phyloP scores from a whole-genome alignment of 306 rosid genomes.

The Pterocarpus santalinus region DNA sequence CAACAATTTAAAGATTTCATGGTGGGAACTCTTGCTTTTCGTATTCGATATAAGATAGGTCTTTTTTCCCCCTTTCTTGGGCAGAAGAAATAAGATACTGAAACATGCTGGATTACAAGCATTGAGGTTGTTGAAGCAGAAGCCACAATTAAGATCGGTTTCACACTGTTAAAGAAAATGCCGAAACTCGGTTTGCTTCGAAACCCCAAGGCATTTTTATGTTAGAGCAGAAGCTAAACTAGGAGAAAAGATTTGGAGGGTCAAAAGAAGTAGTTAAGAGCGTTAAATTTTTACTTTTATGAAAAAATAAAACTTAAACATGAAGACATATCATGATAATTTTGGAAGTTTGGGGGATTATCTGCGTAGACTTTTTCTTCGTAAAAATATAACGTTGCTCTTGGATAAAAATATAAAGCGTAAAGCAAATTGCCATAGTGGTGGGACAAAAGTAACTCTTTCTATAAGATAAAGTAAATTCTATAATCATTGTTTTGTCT shows the following conservation, averaged over 20 bases:
- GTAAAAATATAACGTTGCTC: background rate
- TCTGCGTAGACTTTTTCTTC: background rate
- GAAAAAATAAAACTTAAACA: too few species aligned
- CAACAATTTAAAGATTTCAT: background rate
- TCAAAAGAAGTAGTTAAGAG: background rate
- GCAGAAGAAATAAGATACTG: background rate
- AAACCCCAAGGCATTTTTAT: background rate
- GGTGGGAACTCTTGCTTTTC: conserved; percentile 5
- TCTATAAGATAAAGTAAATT: background rate
- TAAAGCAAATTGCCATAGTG: background rate
- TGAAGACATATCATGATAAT: background rate
- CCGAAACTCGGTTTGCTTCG: background rate
- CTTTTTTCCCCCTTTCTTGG: background rate
- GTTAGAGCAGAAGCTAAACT: background rate
- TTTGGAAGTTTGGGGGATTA: background rate
- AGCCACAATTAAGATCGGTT: background rate
- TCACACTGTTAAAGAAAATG: background rate
- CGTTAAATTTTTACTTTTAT: too few species aligned
- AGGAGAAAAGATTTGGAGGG: background rate
- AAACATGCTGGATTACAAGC: background rate
- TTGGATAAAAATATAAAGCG: conserved; percentile 12
- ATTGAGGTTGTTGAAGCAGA: background rate
- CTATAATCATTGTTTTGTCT: background rate
- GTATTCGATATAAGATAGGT: background rate
- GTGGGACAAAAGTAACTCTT: background rate